phyloP scores from a whole-genome alignment of 148 eudicot genomes.

The Cornus controversa region DNA sequence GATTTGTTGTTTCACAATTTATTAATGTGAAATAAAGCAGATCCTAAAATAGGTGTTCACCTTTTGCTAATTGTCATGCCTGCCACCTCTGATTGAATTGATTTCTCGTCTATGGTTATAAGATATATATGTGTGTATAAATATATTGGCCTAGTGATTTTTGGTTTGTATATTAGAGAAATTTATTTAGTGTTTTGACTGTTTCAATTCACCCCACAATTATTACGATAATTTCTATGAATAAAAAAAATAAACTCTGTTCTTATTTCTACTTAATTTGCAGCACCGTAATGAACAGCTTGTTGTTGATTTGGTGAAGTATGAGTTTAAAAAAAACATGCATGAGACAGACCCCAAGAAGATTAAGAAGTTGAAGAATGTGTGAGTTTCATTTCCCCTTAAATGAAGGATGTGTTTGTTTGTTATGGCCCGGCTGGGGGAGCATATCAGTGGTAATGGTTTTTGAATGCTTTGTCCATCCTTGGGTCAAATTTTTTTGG shows the following conservation, averaged over 20 bases:
- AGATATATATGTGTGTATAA: not conserved
- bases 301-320: slow-evolving; percentile 63
- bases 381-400: slow-evolving; percentile 47
- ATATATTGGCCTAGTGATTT: not conserved
- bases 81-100: not conserved
- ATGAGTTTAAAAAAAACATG: slow-evolving; percentile 64
- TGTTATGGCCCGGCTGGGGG: too few species aligned
- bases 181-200: not conserved
- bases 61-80: not conserved
- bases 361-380: slow-evolving; percentile 73
- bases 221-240: not conserved
- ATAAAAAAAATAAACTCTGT: slow-evolving; percentile 3
- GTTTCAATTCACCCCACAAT: not conserved
- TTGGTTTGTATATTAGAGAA: not conserved
- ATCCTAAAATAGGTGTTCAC: not conserved
- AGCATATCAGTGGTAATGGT: not conserved
- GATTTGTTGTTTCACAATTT: not conserved
- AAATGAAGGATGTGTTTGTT: not conserved
- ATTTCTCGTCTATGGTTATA: not conserved
- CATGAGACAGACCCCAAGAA: slow-evolving; percentile 77
- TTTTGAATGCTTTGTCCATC: not conserved
- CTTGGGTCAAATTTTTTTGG: too few species aligned
- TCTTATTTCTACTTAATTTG: slow-evolving; percentile 5
- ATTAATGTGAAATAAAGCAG: not conserved
- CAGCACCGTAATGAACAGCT: slow-evolving; percentile 76